phyloP scores from a whole-genome alignment of 2,329 filamentous ascomycete genomes.

The Phaeosphaeria sp. region DNA sequence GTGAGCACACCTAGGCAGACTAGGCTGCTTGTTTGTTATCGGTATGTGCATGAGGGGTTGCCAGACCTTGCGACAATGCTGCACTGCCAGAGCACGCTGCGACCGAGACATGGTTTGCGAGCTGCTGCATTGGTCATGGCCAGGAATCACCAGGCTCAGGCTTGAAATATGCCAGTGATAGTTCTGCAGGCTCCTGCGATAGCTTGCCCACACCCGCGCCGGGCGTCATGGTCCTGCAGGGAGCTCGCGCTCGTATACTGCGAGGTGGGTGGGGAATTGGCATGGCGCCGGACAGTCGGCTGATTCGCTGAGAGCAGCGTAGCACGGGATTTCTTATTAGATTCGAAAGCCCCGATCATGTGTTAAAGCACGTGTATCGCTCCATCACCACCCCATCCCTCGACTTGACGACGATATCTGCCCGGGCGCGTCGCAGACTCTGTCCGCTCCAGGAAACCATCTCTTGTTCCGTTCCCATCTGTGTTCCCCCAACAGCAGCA shows the following conservation, averaged over 20 bases:
- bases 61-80: neutral
- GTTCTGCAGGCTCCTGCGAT: neutral
- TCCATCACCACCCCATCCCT: neutral
- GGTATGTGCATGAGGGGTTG: neutral
- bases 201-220: neutral
- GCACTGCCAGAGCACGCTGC: neutral
- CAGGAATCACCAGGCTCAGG: neutral
- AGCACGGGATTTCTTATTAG: constrained; percentile 2
- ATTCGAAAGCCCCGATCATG: neutral
- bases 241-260: neutral
- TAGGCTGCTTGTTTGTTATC: constrained; percentile 3
- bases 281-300: constrained; percentile 7
- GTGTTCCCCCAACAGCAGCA: neutral
- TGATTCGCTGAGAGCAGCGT: constrained; percentile 14
- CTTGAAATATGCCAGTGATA: neutral
- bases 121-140: neutral
- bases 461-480: neutral
- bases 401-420: neutral
- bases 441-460: neutral
- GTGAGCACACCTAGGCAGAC: neutral
- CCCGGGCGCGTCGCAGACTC: neutral
- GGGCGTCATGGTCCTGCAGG: neutral
- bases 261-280: constrained; percentile 5
- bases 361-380: neutral
- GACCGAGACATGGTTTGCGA: neutral